Percentiles rank a stretch among this genome's conserved stretches.
Evolutionary conservation across 805 yeast species (phyloP).

Genomic region (Barnettozyma siamensis): DNA sequence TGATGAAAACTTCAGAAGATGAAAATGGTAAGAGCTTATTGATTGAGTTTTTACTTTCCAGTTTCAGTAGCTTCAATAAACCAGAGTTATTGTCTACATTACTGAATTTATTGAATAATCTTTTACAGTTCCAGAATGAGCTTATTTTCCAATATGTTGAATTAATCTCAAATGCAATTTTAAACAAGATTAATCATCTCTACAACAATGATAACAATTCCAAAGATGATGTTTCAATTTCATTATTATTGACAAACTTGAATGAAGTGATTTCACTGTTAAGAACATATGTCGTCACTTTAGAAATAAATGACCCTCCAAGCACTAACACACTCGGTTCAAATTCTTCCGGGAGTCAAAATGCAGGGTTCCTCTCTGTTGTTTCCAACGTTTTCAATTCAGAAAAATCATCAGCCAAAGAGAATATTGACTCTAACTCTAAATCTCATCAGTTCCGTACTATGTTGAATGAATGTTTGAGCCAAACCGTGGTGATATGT

Average conservation of each 20-base stretch:
- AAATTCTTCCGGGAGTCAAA: constrained; percentile 37
- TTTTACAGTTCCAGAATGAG: constrained; percentile 23
- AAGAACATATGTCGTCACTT: constrained; percentile 39
- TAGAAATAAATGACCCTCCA: constrained; percentile 36
- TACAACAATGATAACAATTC: constrained; percentile 13
- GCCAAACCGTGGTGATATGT: constrained; percentile 48
- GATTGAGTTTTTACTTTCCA: constrained; percentile 19
- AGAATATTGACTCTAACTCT: not conserved
- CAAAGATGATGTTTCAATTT: constrained; percentile 40
- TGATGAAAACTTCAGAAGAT: constrained; percentile 9
- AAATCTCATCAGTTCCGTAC: constrained; percentile 12
- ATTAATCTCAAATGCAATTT: constrained; percentile 17
- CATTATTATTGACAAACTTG: constrained; percentile 47
- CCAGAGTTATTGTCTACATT: constrained; percentile 18
- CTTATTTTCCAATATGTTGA: constrained; percentile 22
- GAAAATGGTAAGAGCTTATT: constrained; percentile 15
- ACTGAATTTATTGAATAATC: constrained; percentile 16
- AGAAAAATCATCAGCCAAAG: constrained; percentile 31
- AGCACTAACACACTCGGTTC: not conserved
- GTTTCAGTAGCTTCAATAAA: constrained; percentile 19
- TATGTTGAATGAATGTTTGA: constrained; percentile 42
- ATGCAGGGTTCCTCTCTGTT: constrained; percentile 46
- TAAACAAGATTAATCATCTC: constrained; percentile 18
- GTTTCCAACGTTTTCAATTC: constrained; percentile 76
- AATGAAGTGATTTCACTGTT: constrained; percentile 52